Percentiles rank a stretch among this genome's conserved stretches.
These are phyloP conservation scores for Coleophoma cylindrospora DNA, from an alignment of 2,329 filamentous ascomycete species.

Conservation along the genomic window DNA sequence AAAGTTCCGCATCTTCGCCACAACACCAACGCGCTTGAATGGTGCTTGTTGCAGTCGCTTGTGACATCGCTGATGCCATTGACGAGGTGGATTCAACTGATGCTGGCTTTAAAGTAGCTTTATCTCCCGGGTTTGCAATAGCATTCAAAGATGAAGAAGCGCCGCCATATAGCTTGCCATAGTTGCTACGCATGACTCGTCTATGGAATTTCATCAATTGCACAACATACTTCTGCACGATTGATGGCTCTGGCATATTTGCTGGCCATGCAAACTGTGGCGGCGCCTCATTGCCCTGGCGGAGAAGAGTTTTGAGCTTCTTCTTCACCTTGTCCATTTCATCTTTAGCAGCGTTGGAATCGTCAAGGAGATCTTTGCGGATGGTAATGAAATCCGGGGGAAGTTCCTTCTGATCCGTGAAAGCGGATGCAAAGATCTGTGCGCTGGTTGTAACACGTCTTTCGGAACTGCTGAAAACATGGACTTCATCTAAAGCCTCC, in stretches of 20 bases:
- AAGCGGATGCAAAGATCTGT: conserved; percentile 90
- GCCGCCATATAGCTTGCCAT: conserved; percentile 67
- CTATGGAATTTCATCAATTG: conserved; percentile 98
- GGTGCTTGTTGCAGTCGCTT: conserved; percentile 56
- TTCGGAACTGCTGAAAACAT: conserved; percentile 94
- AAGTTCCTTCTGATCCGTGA: conserved; percentile 81
- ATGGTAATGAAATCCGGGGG: conserved; percentile 83
- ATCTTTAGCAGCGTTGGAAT: conserved; percentile 97
- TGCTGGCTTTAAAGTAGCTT: conserved; percentile 29
- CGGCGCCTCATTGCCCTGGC: conserved; percentile 89
- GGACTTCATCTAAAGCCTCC: conserved; percentile 85
- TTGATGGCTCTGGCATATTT: conserved; percentile 88
- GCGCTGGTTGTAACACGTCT: conserved; percentile 91
- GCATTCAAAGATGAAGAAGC: conserved; percentile 58
- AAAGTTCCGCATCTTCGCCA: conserved; percentile 89
- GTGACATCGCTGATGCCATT: conserved; percentile 44
- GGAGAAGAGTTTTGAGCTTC: conserved; percentile 88
- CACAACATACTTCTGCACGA: conserved; percentile 87
- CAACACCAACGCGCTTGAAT: conserved; percentile 96
- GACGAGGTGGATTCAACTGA: conserved; percentile 35
- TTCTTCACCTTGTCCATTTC: conserved; percentile 99
- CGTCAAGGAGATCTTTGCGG: conserved; percentile 90
- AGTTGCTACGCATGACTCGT: conserved; percentile 92
- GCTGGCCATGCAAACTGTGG: conserved; percentile 98
- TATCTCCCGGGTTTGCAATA: conserved; percentile 44